Base-by-base conservation (phyloP, 2,329 filamentous ascomycete species). In the Pyrenophora seminiperda region DNA sequence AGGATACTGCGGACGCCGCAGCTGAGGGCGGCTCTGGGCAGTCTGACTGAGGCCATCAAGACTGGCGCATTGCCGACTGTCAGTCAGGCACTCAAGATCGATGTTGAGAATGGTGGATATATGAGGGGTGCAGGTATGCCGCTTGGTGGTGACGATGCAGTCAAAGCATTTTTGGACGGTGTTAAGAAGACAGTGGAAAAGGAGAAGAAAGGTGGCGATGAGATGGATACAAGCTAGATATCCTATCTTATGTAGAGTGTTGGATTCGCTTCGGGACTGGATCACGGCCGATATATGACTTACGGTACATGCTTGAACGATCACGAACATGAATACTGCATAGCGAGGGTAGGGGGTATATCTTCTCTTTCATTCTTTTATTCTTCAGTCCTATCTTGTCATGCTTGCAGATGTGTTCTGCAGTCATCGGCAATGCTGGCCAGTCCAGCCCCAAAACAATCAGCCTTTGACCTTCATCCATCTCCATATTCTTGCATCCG, bases 51-150 rank as follows among this genome's bases (percentile, higher is more conserved):
- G 73, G 94, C 94, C 10, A 78, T 99, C 47, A 82, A 91, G 49
- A 93, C 97, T 63, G 94, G 94, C 10, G 94, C 93, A 0, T 75
- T 99, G 49, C 92, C 93, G 4, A 95, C 87, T 62, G 88, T 99
- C 57, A 88, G 91, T 5, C 91, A 96, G 64, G 93, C 92, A 3
- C 77, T 99, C 31, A 83, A 86, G 5, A 83, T 97, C 50, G 84
- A 85, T 61, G 84, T 99, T 15, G 83, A 88, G 66, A 91, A 96
- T 68, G 88, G 88, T n/a, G 93, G 93, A 3, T 88, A 89, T 57
- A 81, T 96, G 66, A 82, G 81, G 54, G 86, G 89, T 47, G 87
- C 90, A 5, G 88, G 84, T 41, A 86, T 97, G 77, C 92, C 93
- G 2, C 75, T 97, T 37, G 93, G 92, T 34, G 92, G 92, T 43